These are phyloP conservation scores for Umbelopsis isabellina DNA, from an alignment of 192 early-diverging fungal species.

Conservation along the genomic window DNA sequence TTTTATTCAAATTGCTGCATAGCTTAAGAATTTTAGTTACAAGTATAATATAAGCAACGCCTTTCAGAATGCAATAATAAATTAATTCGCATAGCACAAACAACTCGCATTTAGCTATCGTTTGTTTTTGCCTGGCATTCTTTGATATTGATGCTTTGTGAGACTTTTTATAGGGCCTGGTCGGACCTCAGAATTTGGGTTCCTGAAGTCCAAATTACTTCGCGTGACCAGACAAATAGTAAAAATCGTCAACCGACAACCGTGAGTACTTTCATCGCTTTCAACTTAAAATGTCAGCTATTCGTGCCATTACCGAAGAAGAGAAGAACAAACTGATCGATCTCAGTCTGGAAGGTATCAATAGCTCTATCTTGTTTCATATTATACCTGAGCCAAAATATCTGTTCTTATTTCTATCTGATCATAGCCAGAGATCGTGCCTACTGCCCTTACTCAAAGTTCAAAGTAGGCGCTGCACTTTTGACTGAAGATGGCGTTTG, in stretches of 20 bases:
- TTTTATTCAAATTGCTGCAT: too few relatives aligned
- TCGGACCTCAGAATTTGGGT: background rate
- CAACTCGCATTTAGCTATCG: too few relatives aligned
- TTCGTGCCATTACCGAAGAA: background rate
- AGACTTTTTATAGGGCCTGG: too few relatives aligned
- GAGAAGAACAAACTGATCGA: conserved; percentile 21
- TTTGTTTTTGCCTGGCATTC: background rate
- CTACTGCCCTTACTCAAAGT: conserved; percentile 92
- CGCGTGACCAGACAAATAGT: background rate
- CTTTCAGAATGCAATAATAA: too few relatives aligned
- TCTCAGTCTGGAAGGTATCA: conserved; percentile 21
- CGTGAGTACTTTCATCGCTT: background rate
- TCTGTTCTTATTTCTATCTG: too few relatives aligned
- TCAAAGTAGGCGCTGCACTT: conserved; percentile 87
- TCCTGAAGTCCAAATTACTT: background rate
- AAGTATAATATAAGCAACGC: too few relatives aligned
- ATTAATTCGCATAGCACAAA: too few relatives aligned
- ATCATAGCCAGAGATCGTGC: conserved; percentile 67
- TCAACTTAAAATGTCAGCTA: background rate
- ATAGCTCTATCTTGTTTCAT: too few relatives aligned
- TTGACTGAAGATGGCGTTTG: conserved; percentile 66
- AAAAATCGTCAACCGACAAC: background rate
- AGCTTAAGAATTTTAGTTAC: too few relatives aligned
- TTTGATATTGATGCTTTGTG: background rate
- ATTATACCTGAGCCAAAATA: too few relatives aligned